Conservation (phyloP, 805 yeast genomes). For the Torulaspora franciscae region DNA sequence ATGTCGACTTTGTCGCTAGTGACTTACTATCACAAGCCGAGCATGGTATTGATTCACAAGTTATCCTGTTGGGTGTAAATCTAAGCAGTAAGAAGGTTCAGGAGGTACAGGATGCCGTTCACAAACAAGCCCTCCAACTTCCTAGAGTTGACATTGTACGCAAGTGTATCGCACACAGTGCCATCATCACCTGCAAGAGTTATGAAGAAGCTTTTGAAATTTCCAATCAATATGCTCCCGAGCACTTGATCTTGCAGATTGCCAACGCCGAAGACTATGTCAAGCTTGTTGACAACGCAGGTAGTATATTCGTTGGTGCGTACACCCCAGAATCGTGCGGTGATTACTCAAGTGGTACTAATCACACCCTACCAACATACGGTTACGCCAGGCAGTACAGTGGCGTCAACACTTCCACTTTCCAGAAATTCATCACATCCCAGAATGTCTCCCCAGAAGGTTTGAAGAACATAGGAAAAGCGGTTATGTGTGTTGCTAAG, state of each 20-base stretch:
- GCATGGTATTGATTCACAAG: slow-evolving; percentile 98
- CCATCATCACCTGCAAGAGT: slow-evolving; percentile 62
- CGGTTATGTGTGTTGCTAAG: slow-evolving; percentile 92
- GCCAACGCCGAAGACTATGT: slow-evolving; percentile 72
- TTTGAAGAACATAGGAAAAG: slow-evolving; percentile 81
- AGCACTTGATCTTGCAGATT: slow-evolving; percentile 90
- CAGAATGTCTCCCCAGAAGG: slow-evolving; percentile 89
- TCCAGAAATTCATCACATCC: slow-evolving; percentile 90
- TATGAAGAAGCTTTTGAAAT: slow-evolving; percentile 79
- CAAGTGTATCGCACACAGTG: slow-evolving; percentile 87
- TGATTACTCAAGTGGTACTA: slow-evolving; percentile 96
- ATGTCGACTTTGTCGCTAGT: slow-evolving; percentile 94
- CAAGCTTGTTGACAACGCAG: slow-evolving; percentile 79
- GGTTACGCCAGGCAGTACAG: slow-evolving; percentile 97
- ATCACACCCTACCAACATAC: slow-evolving; percentile 97
- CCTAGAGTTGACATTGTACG: slow-evolving; percentile 94
- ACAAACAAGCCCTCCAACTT: slow-evolving; percentile 71
- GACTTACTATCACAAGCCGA: slow-evolving; percentile 97
- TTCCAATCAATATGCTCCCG: slow-evolving; percentile 94
- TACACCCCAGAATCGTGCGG: slow-evolving; percentile 98
- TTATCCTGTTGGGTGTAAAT: slow-evolving; percentile 78
- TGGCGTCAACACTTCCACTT: slow-evolving; percentile 94
- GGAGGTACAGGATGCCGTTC: slow-evolving; percentile 76
- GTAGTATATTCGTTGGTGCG: slow-evolving; percentile 93
- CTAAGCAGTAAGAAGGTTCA: slow-evolving; percentile 55